A percentile compares a stretch with the other conserved stretches of the same genome.
Evolutionary conservation across 192 early-diverging fungal species (phyloP).

Genomic region (Lunasporangiospora selenospora): DNA sequence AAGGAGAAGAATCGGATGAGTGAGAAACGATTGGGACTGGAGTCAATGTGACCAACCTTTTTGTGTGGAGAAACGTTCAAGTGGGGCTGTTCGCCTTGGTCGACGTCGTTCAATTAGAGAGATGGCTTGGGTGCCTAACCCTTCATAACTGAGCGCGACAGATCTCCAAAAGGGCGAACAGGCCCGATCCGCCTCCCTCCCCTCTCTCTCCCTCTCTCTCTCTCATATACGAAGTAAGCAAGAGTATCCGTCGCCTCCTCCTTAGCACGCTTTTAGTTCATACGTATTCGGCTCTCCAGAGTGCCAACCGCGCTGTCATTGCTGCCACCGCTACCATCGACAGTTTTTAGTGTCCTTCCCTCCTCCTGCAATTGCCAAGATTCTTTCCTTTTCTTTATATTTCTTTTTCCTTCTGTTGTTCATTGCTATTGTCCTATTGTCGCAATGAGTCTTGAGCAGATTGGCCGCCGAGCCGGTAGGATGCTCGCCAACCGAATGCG

Average conservation of each 20-base stretch:
- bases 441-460: slow-evolving; percentile 39
- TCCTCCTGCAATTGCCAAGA: neutral
- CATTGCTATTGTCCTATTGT: slow-evolving; percentile 11
- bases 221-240: neutral
- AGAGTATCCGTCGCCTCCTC: neutral
- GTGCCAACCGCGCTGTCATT: too few relatives aligned
- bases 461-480: slow-evolving; percentile 25
- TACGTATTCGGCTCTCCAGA: too few relatives aligned
- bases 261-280: too few relatives aligned
- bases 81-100: too few relatives aligned
- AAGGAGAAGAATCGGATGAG: neutral
- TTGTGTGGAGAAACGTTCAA: too few relatives aligned
- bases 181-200: too few relatives aligned
- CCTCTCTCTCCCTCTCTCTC: too few relatives aligned
- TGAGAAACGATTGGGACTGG: neutral
- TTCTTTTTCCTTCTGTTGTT: slow-evolving; percentile 15
- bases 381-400: neutral
- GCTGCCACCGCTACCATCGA: neutral
- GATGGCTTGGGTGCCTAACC: too few relatives aligned
- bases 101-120: slow-evolving; percentile 7
- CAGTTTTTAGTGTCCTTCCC: neutral
- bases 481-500: slow-evolving; percentile 26
- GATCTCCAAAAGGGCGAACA: too few relatives aligned
- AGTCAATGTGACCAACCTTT: neutral
- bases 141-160: too few relatives aligned